Evolutionary conservation across 805 yeast genomes (phyloP), one percentile per base, ranked within the genome.

Genomic region (Isabelozyma rhagii): DNA sequence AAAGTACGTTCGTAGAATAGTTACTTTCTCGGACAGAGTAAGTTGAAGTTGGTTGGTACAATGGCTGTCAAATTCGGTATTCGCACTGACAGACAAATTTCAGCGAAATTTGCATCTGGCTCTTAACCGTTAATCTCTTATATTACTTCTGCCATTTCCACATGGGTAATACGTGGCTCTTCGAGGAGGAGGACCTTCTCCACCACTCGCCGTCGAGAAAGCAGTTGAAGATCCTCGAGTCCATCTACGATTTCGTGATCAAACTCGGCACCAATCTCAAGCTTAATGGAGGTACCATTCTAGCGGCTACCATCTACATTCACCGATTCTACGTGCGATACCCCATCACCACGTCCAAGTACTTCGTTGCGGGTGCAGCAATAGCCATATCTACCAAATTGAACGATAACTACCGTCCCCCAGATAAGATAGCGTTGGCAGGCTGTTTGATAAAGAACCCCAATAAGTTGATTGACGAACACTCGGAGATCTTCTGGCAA

Each of bases 341-440:
- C 52, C 76, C 78, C 13, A 71, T 74, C 34, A 68, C 78, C 14
- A 63, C 69, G 13, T 73, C 78, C 39, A 74, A 74, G 51, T 72
- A 74, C 58, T 74, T 62, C 51, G 76, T 74, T 28, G 77, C 76
- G 3, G 63, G 72, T 52, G 76, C 78, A 4, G 78, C 78, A 5
- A 51, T 74, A 8, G 67, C 75, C 42, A 71, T 74, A n/a, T 64
- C 75, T 15, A 68, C 75, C 52, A 74, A 74, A 57, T 64, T 74
- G 25, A 61, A 72, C 51, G 79, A 74, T 46, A 71, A 66, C 6
- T 74, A 72, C 51, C 52, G 78, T 21, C 71, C 63, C n/a, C 77
- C 78, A 4, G 78, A 73, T 49, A 71, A 68, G 55, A 69, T 74
- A 8, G 77, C 78, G 8, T 53, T 72, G 54, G 56, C 64, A 4